A percentile compares a stretch with the other conserved stretches of the same genome.
Evolutionary conservation across 257 asterid genomes (phyloP).

Genomic region (Cruciata laevipes): DNA sequence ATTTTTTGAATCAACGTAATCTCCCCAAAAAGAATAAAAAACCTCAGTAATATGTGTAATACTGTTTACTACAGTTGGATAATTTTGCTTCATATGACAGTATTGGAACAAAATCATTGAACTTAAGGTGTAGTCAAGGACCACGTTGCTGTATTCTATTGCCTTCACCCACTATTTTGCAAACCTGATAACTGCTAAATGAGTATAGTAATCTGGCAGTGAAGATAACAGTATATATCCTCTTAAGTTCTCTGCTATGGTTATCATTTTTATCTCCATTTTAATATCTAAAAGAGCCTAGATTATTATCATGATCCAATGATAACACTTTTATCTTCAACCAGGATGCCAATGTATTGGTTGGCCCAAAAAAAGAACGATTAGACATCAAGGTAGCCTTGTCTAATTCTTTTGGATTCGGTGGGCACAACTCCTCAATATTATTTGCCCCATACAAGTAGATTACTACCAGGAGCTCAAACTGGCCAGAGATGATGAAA

Average conservation of each 20-base stretch:
- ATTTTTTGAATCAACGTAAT: neutral
- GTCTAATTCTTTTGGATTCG: slow-evolving; percentile 90
- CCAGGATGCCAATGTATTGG: slow-evolving; percentile 69
- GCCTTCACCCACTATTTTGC: neutral
- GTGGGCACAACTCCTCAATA: slow-evolving; percentile 91
- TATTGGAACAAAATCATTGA: neutral
- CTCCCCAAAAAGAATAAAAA: neutral
- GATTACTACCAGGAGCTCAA: slow-evolving; percentile 22
- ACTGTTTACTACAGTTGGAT: neutral
- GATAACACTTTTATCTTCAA: slow-evolving; percentile 21
- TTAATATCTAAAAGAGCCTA: neutral
- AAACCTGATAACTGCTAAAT: neutral
- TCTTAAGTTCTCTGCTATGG: neutral
- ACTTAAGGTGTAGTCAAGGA: neutral
- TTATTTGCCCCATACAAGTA: slow-evolving; percentile 77
- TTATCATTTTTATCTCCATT: neutral
- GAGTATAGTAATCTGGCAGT: neutral
- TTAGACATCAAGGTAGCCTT: slow-evolving; percentile 69
- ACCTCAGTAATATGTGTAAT: neutral
- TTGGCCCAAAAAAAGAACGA: slow-evolving; percentile 69
- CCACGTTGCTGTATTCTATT: neutral
- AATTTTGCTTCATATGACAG: neutral
- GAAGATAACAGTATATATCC: neutral
- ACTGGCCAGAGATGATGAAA: slow-evolving; percentile 13
- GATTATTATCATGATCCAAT: neutral